These are phyloP conservation scores for Karstenula rhodostoma DNA, from an alignment of 2,329 filamentous ascomycete genomes.

Conservation along the genomic window DNA sequence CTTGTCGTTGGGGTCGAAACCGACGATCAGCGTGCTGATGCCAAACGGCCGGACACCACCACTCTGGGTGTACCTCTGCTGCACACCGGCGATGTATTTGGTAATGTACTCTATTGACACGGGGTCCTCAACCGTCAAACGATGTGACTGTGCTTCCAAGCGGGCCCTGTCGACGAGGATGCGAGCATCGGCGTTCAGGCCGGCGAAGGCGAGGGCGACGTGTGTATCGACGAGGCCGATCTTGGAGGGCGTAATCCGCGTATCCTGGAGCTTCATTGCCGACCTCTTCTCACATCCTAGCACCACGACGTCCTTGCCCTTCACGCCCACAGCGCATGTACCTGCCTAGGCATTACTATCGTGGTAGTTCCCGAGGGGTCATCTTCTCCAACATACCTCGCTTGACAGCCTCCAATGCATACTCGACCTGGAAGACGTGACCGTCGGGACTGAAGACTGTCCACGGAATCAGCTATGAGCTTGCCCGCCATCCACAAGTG, in stretches of 20 bases:
- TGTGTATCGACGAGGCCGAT: constrained; percentile 96
- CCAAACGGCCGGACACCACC: constrained; percentile 98
- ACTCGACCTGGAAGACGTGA: constrained; percentile 99
- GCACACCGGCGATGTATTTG: constrained; percentile 96
- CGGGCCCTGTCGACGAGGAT: constrained; percentile 98
- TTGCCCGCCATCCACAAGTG: constrained; percentile 26
- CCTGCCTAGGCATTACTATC: constrained; percentile 60
- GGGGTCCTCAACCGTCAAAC: constrained; percentile 95
- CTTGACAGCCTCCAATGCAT: constrained; percentile 98
- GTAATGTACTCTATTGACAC: constrained; percentile 99
- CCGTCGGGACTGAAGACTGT: constrained; percentile 97
- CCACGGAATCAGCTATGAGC: constrained; percentile 56
- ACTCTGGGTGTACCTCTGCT: constrained; percentile 98
- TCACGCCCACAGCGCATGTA: constrained; percentile 97
- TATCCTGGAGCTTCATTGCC: constrained; percentile 99
- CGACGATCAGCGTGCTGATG: constrained; percentile 96
- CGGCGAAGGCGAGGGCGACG: constrained; percentile 95
- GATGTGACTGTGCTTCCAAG: constrained; percentile 95
- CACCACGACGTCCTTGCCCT: constrained; percentile 92
- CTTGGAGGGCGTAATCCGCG: constrained; percentile 98
- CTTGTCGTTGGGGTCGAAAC: constrained; percentile 94
- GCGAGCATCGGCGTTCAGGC: constrained; percentile 95
- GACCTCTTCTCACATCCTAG: constrained; percentile 98
- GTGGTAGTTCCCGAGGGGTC: not conserved
- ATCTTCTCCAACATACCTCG: constrained; percentile 69